Base-by-base conservation (phyloP, 1,284 basidiomycete genomes). In the Heterobasidion irregulare region DNA sequence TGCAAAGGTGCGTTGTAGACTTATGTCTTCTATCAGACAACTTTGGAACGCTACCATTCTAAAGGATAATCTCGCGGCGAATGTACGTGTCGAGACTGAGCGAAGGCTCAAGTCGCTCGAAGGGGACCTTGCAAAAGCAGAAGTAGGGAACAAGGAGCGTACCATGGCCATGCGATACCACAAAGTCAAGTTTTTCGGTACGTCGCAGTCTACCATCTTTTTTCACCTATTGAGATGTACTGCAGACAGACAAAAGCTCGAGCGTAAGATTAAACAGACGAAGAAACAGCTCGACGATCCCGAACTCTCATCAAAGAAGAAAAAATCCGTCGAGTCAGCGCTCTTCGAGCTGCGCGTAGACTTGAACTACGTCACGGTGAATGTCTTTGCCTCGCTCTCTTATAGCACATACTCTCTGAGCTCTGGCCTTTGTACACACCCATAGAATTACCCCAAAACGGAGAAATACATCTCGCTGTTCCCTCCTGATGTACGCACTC, bases 141-240 rank as follows among this genome's bases (percentile, higher is more conserved):
- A 84, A 66, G 64, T 63, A 56, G 71, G 74, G 53, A 73, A 74
- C 12, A 87, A 88, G 64, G 92, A 94, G 68, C 80, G 84, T 50
- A 72, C 80, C 50, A 74, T 90, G 62, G 87, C 90, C 0, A 70
- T 78, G 47, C 80, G 79, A 60, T 95, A 95, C 68, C 92, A 93
- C 64, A 90, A 83, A 70, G 74, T 92, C 64, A 94, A 92, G 69
- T 94, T 94, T 72, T 94, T 94, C 61, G 92, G 91, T 91, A 60
- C 59, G 83, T 72, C 10, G 36, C 35, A 32, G 48, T 47, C 41
- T 55, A 32, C 19, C 19, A 12, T 12, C 1, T 12, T 26, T 43
- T 8, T 56, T 2, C 41, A 16, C 5, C 35, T 16, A 12, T 36
- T 26, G 26, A 26, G 26, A 26, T 33, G 34, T 50, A 16, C 10